These are phyloP conservation scores for Cadophora sp. DNA, from an alignment of 2,329 filamentous ascomycete genomes.

Conservation along the genomic window DNA sequence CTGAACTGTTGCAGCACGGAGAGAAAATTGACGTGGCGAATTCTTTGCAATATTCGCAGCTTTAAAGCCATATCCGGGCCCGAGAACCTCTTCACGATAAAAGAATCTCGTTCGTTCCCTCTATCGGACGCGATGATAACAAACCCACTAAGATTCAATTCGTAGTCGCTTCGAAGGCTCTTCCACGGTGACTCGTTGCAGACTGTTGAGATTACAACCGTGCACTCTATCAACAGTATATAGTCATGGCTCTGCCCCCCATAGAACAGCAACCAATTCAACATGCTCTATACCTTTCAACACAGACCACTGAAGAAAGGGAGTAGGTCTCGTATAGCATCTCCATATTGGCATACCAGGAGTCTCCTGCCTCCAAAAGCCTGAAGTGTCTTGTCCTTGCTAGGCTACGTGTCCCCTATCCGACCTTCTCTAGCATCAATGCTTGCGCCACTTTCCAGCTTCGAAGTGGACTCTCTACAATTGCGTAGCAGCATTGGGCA, in stretches of 20 bases:
- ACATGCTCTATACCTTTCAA: no score
- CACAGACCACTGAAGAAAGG: no score
- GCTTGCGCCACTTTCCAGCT: background rate
- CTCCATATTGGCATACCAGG: background rate
- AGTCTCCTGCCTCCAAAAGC: background rate
- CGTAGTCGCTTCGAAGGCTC: slow-evolving; percentile 20
- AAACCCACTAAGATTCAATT: slow-evolving; percentile 22
- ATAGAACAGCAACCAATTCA: no score
- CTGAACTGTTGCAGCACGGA: slow-evolving; percentile 24
- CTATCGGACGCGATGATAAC: slow-evolving; percentile 22
- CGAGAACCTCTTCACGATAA: slow-evolving; percentile 22
- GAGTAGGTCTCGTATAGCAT: background rate
- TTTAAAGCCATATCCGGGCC: slow-evolving; percentile 21
- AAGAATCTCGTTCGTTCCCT: no score
- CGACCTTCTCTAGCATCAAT: background rate
- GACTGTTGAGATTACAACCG: no score
- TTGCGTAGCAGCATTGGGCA: background rate
- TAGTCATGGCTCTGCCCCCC: no score
- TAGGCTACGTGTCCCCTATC: slow-evolving; percentile 14
- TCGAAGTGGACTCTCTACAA: background rate
- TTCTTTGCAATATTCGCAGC: slow-evolving; percentile 24
- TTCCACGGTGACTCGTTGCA: slow-evolving; percentile 24
- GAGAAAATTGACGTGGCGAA: slow-evolving; percentile 25
- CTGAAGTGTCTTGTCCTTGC: slow-evolving; percentile 1
- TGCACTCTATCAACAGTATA: no score